Percentiles rank a stretch among this genome's conserved stretches.
Conservation (phyloP, 495 filamentous ascomycete species). For the Xylaria venustula region DNA sequence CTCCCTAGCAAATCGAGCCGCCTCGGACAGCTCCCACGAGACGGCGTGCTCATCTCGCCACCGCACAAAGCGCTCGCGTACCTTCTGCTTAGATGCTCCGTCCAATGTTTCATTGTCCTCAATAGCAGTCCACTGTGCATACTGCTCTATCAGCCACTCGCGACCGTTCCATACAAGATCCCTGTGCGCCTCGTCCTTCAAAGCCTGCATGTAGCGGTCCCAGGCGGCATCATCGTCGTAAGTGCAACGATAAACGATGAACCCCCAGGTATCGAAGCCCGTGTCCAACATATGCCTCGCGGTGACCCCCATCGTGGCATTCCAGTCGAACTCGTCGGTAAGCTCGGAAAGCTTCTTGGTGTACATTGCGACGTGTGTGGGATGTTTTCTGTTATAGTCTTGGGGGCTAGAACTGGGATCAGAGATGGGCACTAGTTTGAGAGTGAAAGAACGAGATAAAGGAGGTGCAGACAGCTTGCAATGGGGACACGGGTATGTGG, state of each 20-base stretch:
- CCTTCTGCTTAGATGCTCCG: constrained; percentile 13
- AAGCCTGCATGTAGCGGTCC: constrained; percentile 12
- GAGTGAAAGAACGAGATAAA: no score
- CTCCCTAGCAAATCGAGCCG: no score
- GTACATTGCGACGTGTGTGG: no score
- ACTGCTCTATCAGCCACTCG: background rate
- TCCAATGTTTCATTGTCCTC: constrained; percentile 14
- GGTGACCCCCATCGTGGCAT: background rate
- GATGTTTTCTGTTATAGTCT: no score
- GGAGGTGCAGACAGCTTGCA: no score
- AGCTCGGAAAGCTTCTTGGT: background rate
- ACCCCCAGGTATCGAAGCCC: constrained; percentile 12
- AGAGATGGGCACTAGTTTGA: no score
- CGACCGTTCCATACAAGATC: background rate
- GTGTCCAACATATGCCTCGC: background rate
- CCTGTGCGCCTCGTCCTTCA: background rate
- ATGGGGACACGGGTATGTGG: no score
- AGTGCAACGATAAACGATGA: constrained; percentile 18
- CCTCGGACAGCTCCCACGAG: background rate
- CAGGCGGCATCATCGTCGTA: constrained; percentile 20
- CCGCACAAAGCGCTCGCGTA: constrained; percentile 7
- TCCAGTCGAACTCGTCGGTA: background rate
- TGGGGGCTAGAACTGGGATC: no score
- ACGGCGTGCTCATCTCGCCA: background rate
- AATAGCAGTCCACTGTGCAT: constrained; percentile 10